Evolutionary conservation across 2,329 filamentous ascomycete species (phyloP).

Genomic region (Microdochium trichocladiopsis): DNA sequence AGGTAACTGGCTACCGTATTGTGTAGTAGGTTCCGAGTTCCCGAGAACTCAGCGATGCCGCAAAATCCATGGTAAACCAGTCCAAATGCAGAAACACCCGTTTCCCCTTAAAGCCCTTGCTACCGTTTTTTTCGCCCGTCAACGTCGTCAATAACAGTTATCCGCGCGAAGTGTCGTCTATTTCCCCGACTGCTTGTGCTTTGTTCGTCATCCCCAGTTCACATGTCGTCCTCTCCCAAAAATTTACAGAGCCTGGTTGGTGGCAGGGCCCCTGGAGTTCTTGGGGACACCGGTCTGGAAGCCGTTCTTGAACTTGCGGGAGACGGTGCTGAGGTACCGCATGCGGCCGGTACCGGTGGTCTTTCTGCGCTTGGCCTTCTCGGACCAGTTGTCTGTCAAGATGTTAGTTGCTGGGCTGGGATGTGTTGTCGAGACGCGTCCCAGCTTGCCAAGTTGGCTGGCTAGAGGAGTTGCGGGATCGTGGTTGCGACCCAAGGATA

Average conservation of each 20-base stretch:
- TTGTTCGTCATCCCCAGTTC: slow-evolving; percentile 25
- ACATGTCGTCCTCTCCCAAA: slow-evolving; percentile 8
- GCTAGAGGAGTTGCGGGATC: too few relatives aligned
- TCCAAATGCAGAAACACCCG: slow-evolving; percentile 15
- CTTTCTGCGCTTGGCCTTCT: slow-evolving; percentile 99
- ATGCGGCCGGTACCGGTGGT: slow-evolving; percentile 95
- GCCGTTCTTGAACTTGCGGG: slow-evolving; percentile 94
- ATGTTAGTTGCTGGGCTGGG: not conserved
- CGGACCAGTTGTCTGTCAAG: slow-evolving; percentile 88
- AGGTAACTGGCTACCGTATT: slow-evolving; percentile 15
- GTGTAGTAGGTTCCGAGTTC: slow-evolving; percentile 5
- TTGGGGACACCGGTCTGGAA: slow-evolving; percentile 90
- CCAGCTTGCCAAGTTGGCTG: too few relatives aligned
- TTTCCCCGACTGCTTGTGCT: slow-evolving; percentile 12
- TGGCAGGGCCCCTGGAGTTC: slow-evolving; percentile 60
- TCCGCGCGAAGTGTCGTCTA: not conserved
- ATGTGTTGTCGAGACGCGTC: not conserved
- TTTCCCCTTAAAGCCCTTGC: not conserved
- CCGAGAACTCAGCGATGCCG: slow-evolving; percentile 16
- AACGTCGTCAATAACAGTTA: not conserved
- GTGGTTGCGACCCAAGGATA: too few relatives aligned
- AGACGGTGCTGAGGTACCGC: slow-evolving; percentile 87
- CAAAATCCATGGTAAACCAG: slow-evolving; percentile 22
- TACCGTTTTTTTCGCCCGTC: not conserved
- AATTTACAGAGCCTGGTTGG: slow-evolving; percentile 28